Percentiles rank a stretch among this genome's conserved stretches.
These are phyloP conservation scores for Cladobotryum protrusum DNA, from an alignment of 2,329 filamentous ascomycete genomes.

Conservation along the genomic window DNA sequence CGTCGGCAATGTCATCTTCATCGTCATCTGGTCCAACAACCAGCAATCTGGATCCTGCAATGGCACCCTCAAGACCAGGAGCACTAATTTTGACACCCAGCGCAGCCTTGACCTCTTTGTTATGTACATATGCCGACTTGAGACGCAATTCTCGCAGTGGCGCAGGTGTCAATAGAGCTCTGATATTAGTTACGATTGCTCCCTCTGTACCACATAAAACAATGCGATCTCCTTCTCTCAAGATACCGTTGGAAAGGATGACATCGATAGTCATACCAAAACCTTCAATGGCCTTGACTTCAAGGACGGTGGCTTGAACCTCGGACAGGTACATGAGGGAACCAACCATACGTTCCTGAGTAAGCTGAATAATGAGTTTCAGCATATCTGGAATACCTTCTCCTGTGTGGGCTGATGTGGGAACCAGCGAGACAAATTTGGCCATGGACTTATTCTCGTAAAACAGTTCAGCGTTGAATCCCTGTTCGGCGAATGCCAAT, in stretches of 20 bases:
- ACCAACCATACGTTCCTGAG: constrained; percentile 95
- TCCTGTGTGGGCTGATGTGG: constrained; percentile 96
- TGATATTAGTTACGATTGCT: constrained; percentile 88
- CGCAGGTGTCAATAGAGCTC: constrained; percentile 87
- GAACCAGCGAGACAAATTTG: constrained; percentile 88
- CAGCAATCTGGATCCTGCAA: constrained; percentile 89
- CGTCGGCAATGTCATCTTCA: constrained; percentile 92
- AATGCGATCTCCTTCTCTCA: constrained; percentile 89
- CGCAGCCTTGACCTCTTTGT: constrained; percentile 97
- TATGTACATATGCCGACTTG: constrained; percentile 95
- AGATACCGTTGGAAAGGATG: constrained; percentile 89
- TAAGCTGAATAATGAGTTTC: constrained; percentile 86
- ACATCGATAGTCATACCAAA: constrained; percentile 99
- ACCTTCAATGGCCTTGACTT: constrained; percentile 98
- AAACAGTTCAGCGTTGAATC: constrained; percentile 95
- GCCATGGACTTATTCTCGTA: constrained; percentile 98
- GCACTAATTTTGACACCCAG: constrained; percentile 98
- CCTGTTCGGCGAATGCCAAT: constrained; percentile 88
- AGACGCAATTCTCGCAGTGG: constrained; percentile 90
- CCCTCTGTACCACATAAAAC: constrained; percentile 96
- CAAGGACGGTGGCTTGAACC: constrained; percentile 93
- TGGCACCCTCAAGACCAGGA: constrained; percentile 90
- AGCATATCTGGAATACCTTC: constrained; percentile 99
- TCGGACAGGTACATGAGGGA: constrained; percentile 98
- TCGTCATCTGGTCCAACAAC: constrained; percentile 94